phyloP scores from a whole-genome alignment of 129 eudicot species.

The Gnaphalium uliginosum region DNA sequence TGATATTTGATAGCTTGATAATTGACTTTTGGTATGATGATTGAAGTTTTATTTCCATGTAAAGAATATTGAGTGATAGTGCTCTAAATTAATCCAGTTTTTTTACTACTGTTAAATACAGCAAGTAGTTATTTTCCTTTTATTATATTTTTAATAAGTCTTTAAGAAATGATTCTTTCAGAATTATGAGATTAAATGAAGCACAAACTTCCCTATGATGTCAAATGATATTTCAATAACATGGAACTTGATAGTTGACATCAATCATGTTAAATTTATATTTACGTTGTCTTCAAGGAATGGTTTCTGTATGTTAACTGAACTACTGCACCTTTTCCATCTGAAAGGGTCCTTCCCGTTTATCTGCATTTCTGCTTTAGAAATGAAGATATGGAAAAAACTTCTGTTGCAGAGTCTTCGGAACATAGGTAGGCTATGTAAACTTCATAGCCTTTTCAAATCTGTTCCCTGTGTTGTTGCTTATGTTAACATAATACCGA shows the following conservation, averaged over 20 bases:
- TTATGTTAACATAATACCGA: background rate
- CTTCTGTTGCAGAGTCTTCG: background rate
- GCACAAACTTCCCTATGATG: too few species aligned
- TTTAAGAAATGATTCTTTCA: too few species aligned
- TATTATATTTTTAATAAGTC: too few species aligned
- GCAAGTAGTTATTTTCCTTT: too few species aligned
- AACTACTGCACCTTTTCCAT: background rate
- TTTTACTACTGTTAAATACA: too few species aligned
- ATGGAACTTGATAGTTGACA: background rate
- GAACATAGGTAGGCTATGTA: background rate
- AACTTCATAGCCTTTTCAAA: background rate
- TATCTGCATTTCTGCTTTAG: background rate
- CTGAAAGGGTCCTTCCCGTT: too few species aligned
- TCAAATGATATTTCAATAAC: background rate
- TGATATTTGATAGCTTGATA: background rate
- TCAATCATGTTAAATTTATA: background rate
- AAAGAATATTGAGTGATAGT: too few species aligned
- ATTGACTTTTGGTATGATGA: background rate
- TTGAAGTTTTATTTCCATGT: too few species aligned
- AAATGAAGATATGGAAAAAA: background rate
- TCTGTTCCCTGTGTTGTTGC: background rate
- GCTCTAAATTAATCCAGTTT: background rate
- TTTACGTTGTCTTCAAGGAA: background rate
- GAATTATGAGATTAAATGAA: too few species aligned
- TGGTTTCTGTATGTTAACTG: background rate